These are phyloP conservation scores for Neonectria ditissima DNA, from an alignment of 2,329 filamentous ascomycete genomes.

Conservation along the genomic window DNA sequence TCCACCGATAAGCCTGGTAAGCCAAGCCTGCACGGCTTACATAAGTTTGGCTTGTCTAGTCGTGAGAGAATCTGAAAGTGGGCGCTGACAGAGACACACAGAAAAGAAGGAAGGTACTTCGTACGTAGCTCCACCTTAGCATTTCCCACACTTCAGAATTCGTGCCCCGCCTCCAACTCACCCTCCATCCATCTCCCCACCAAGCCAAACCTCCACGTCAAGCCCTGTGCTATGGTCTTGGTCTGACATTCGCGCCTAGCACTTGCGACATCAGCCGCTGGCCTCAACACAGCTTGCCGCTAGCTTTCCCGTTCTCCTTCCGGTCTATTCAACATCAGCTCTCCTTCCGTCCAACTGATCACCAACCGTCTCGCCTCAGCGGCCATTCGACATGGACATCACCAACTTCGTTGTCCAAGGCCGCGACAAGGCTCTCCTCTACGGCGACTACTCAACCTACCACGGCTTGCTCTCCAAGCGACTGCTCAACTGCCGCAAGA, in stretches of 20 bases:
- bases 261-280: background rate
- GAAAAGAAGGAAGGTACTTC: background rate
- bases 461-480: constrained; percentile 82
- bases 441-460: constrained; percentile 91
- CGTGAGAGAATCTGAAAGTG: background rate
- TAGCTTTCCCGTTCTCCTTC: background rate
- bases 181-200: constrained; percentile 37
- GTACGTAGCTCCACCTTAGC: constrained; percentile 14
- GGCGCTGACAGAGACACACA: background rate
- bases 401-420: constrained; percentile 84
- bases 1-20: background rate
- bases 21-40: background rate
- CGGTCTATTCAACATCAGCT: background rate
- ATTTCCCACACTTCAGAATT: constrained; percentile 24
- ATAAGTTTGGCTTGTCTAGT: background rate
- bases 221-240: constrained; percentile 26
- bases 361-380: background rate
- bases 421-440: constrained; percentile 84
- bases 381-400: constrained; percentile 78
- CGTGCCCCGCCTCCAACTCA: constrained; percentile 42
- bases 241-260: constrained; percentile 12
- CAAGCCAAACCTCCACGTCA: constrained; percentile 46
- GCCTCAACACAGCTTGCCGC: constrained; percentile 3
- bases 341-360: background rate
- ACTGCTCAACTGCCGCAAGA: constrained; percentile 85